Base-by-base conservation (phyloP, 2,329 filamentous ascomycete species). In the Acephala macrosclerotiorum region DNA sequence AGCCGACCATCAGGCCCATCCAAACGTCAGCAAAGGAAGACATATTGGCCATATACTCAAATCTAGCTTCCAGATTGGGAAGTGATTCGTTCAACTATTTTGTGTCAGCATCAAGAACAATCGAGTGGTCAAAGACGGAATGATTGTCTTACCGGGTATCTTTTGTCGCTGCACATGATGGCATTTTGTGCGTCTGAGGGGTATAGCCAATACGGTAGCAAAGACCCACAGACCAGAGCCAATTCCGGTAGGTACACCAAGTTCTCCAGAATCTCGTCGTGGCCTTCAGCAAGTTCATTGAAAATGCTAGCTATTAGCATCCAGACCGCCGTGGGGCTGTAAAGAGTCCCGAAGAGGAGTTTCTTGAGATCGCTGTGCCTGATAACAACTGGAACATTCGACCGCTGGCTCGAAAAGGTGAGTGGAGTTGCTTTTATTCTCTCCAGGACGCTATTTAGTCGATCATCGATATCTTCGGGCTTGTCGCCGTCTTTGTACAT, bases 351-450 rank as follows among this genome's bases (percentile, higher is more conserved):
- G 64, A 77, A 77, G 14, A 77, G 22, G 25, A 75, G 25, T 16
- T 20, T 38, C 36, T 70, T 73, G n/a, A 77, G 55, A 57, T 75
- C 69, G 14, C 70, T 70, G 35, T 76, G 66, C 18, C 69, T 73
- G 18, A 78, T 57, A 2, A 75, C 62, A 11, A 72, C 61, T 29
- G 74, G 73, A 1, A 60, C 42, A 18, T 67, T 67, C 5, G 66
- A 60, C 8, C 56, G 22, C 14, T 61, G 63, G 40, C 71, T 58
- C 33, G 74, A 65, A 0, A 72, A 51, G 12, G 70, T 65, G 12
- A 77, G 60, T 11, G 77, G 77, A 18, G 72, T 66, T 20, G 75
- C 71, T 47, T 78, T 80, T 12, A 87, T 76, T 0, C 64, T 70
- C 0, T 76, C 69, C 25, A 87, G 77, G 0, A 87, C 75, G 9